phyloP scores from a whole-genome alignment of 2,329 filamentous ascomycete genomes.

The Tolypocladium sp. region DNA sequence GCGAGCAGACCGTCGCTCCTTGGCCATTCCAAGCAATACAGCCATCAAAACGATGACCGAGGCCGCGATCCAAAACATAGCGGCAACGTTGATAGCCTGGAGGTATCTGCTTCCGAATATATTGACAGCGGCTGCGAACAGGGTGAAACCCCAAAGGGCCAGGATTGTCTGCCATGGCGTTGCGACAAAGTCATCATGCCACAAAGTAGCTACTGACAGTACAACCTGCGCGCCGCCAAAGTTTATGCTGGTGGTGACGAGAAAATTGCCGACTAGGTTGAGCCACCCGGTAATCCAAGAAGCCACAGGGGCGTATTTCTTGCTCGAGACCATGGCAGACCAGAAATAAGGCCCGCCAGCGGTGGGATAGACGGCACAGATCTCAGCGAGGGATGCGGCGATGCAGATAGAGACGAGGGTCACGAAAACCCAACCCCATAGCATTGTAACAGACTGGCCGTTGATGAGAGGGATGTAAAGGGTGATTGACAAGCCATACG shows the following conservation, averaged over 20 bases:
- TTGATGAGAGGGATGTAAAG: constrained; percentile 50
- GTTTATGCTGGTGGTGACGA: constrained; percentile 59
- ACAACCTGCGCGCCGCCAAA: constrained; percentile 62
- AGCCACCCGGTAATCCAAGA: constrained; percentile 70
- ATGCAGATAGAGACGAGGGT: constrained; percentile 64
- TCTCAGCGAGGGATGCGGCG: constrained; percentile 65
- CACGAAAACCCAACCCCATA: constrained; percentile 61
- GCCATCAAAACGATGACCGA: constrained; percentile 64
- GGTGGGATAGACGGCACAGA: constrained; percentile 54
- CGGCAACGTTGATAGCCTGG: constrained; percentile 59
- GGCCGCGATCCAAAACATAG: constrained; percentile 63
- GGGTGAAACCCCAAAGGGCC: constrained; percentile 61
- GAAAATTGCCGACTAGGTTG: constrained; percentile 63
- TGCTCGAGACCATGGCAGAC: constrained; percentile 57
- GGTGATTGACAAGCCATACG: constrained; percentile 39
- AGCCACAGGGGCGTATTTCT: constrained; percentile 50
- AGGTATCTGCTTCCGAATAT: constrained; percentile 49
- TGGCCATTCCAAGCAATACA: constrained; percentile 56
- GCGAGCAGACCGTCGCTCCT: constrained; percentile 52
- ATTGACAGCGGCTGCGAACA: constrained; percentile 58
- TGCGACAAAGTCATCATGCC: constrained; percentile 49
- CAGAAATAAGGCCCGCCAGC: constrained; percentile 63
- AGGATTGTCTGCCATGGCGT: constrained; percentile 65
- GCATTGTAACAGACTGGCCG: constrained; percentile 62
- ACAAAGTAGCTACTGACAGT: constrained; percentile 56